These are phyloP conservation scores for Ogataea zsoltii DNA, from an alignment of 805 yeast genomes.

Conservation along the genomic window DNA sequence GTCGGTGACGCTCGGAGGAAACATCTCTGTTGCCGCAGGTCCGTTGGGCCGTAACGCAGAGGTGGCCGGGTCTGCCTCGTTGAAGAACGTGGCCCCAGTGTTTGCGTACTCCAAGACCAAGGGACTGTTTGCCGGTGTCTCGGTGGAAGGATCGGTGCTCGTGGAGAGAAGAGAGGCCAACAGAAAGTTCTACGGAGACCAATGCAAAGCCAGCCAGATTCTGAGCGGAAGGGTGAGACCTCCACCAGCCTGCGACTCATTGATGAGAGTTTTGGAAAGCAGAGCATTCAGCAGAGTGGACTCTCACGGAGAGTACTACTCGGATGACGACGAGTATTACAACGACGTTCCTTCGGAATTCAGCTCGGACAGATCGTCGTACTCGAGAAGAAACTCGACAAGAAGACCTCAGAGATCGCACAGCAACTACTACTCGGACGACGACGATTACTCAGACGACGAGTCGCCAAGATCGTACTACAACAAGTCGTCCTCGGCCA, in stretches of 20 bases:
- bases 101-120: conserved; percentile 94
- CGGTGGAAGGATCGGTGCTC: conserved; percentile 93
- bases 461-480: conserved; percentile 36
- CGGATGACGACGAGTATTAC: conserved; percentile 64
- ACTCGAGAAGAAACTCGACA: conserved; percentile 20
- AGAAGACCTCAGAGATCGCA: conserved; percentile 9
- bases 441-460: conserved; percentile 40
- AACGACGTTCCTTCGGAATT: conserved; percentile 75
- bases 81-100: conserved; percentile 84
- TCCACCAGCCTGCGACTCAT: conserved; percentile 86
- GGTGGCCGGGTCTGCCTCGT: conserved; percentile 93
- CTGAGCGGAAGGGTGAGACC: conserved; percentile 86
- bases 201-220: conserved; percentile 84
- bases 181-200: conserved; percentile 87
- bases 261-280: conserved; percentile 82
- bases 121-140: conserved; percentile 96
- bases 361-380: conserved; percentile 53
- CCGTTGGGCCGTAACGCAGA: conserved; percentile 97
- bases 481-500: conserved; percentile 19
- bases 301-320: conserved; percentile 48
- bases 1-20: conserved; percentile 92
- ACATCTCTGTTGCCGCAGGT: conserved; percentile 94
- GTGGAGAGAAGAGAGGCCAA: conserved; percentile 98
- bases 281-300: conserved; percentile 65
- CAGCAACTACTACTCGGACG: conserved; percentile 28